phyloP scores from a whole-genome alignment of 495 filamentous ascomycete genomes.

The Lepraria neglecta region DNA sequence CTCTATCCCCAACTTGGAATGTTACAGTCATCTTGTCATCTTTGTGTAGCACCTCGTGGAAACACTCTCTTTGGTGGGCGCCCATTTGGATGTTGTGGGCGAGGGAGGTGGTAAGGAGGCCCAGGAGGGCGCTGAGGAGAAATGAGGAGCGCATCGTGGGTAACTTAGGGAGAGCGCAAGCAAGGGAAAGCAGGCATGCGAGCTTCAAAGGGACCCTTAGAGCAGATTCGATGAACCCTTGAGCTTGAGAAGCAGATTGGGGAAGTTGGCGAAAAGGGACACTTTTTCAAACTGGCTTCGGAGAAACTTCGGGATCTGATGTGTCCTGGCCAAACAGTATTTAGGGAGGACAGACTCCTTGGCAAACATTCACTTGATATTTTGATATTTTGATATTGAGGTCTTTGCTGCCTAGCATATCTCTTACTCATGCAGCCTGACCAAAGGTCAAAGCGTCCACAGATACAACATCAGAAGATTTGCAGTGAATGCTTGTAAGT shows the following conservation, averaged over 20 bases:
- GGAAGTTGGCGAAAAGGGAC: neutral
- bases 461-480: no score
- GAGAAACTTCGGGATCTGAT: slow-evolving; percentile 4
- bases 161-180: neutral
- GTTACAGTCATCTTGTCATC: slow-evolving; percentile 98
- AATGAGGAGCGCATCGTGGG: slow-evolving; percentile 53
- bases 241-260: neutral
- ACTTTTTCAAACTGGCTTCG: neutral
- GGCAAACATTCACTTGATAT: no score
- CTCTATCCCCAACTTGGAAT: slow-evolving; percentile 94
- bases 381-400: no score
- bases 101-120: slow-evolving; percentile 54
- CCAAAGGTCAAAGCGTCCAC: no score
- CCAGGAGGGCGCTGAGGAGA: slow-evolving; percentile 54
- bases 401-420: no score
- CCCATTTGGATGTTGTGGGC: slow-evolving; percentile 94
- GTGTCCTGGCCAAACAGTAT: neutral
- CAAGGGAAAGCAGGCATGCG: neutral
- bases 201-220: no score
- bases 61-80: slow-evolving; percentile 89
- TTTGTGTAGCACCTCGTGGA: slow-evolving; percentile 85
- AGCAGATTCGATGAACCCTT: neutral
- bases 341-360: slow-evolving; percentile 1
- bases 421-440: no score
- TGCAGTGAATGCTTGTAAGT: no score